Evolutionary conservation across 495 filamentous ascomycete species (phyloP), one percentile per base, ranked within the genome.

Genomic region (Penicillium roqueforti): DNA sequence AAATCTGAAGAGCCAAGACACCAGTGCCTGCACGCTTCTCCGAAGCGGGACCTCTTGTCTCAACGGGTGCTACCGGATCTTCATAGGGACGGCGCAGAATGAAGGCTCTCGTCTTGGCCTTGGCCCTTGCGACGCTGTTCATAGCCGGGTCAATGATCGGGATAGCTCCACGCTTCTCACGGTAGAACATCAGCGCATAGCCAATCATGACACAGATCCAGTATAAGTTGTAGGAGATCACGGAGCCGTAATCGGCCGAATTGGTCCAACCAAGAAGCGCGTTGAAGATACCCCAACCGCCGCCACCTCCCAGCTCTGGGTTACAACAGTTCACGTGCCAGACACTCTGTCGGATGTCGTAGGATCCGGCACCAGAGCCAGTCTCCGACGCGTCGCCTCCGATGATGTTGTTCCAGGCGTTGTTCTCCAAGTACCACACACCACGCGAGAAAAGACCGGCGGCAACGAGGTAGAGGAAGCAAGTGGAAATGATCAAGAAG

Each of bases 301-400:
- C 83, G 16, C 88, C 89, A 29, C 87, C 88, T 47, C 84, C 83
- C 14, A 86, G 43, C 19, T 75, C 68, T 0, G 91, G 83, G 50
- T 80, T 92, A 68, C 90, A 95, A 74, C 88, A 95, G 61, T 96
- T 95, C 45, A 95, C 83, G 63, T 97, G 92, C 92, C 92, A 96
- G 3, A 96, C 90, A 43, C 83, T 91, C 57, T 84, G 72, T 25
- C 77, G 75, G 57, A 96, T 92, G 65, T 96, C 85, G 70, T 97
- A 97, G 0, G 89, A 93, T 4, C 92, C 92, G 0, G 91, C 79
- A 0, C 92, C 92, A 9, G 80, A 66, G 3, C 92, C 92, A 1
- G 80, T 73, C 65, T 95, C 91, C 0, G 81, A 76, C 3, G 82
- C 83, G 68, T 96, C 91, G 9, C 83, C 81, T 14, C 91, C 90